These are phyloP conservation scores for Nemania sp. DNA, from an alignment of 2,329 filamentous ascomycete species.

Conservation along the genomic window DNA sequence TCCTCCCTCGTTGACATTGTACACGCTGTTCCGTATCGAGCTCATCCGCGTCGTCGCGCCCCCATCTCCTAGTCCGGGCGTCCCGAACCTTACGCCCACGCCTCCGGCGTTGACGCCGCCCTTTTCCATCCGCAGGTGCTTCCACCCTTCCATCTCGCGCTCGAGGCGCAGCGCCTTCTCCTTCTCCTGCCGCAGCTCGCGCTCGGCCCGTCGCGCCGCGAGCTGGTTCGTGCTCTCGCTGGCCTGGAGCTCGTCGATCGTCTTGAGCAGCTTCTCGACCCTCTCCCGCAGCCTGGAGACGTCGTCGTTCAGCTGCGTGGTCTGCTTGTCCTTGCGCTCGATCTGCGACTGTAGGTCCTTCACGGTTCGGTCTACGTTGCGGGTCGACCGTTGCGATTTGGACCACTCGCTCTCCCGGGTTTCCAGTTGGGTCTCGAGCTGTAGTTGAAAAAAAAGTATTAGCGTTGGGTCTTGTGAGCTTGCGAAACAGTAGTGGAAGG, in stretches of 20 bases:
- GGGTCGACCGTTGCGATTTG: constrained; percentile 82
- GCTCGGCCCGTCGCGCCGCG: constrained; percentile 80
- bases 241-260: constrained; percentile 92
- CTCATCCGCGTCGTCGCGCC: constrained; percentile 40
- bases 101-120: constrained; percentile 40
- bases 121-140: constrained; percentile 73
- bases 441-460: constrained; percentile 35
- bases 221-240: constrained; percentile 83
- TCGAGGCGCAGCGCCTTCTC: constrained; percentile 84
- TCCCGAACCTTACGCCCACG: constrained; percentile 37
- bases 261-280: constrained; percentile 83
- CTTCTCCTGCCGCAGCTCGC: constrained; percentile 85
- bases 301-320: constrained; percentile 79
- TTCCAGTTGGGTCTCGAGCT: constrained; percentile 90
- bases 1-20: too few species aligned
- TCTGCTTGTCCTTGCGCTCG: constrained; percentile 89
- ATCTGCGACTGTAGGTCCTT: constrained; percentile 93
- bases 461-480: constrained; percentile 33
- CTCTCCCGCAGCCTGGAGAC: constrained; percentile 86
- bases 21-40: constrained; percentile 59
- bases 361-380: constrained; percentile 91
- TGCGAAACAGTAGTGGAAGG: constrained; percentile 31
- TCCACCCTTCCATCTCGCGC: constrained; percentile 84
- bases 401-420: constrained; percentile 77
- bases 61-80: constrained; percentile 31